Evolutionary conservation across 495 filamentous ascomycete genomes (phyloP).

Genomic region (Paragyromitra xinjiangensis): DNA sequence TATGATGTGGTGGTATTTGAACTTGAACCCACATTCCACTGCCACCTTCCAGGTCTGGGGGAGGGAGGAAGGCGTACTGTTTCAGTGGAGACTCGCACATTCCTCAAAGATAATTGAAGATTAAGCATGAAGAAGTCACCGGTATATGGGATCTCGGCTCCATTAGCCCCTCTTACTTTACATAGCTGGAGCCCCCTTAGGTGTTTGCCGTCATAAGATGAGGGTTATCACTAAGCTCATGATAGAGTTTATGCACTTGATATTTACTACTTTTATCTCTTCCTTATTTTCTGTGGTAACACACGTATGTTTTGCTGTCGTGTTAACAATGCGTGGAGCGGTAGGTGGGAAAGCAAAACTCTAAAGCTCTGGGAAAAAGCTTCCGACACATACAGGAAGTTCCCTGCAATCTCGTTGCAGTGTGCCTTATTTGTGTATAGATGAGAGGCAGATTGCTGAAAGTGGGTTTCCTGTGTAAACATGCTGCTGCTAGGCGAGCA

Average conservation of each 20-base stretch:
- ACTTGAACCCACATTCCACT: background rate
- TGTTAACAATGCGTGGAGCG: background rate
- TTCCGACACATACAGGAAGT: background rate
- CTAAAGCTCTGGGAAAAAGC: too few species aligned
- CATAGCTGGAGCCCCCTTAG: background rate
- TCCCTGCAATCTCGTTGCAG: background rate
- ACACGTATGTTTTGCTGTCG: background rate
- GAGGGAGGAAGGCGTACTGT: background rate
- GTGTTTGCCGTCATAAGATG: background rate
- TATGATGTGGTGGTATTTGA: background rate
- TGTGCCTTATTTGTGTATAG: background rate
- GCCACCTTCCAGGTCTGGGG: conserved; percentile 20
- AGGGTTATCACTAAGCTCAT: background rate
- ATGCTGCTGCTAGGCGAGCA: background rate
- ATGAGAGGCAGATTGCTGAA: background rate
- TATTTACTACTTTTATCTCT: background rate
- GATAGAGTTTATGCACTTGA: background rate
- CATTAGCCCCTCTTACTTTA: background rate
- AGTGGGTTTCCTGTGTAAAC: background rate
- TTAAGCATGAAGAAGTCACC: background rate
- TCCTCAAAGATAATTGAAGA: background rate
- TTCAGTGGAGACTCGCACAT: background rate
- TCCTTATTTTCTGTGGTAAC: background rate
- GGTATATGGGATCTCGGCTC: background rate
- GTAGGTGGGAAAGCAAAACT: background rate